Evolutionary conservation across 768 basidiomycete species (phyloP).

Genomic region (Mycena leptocephala): DNA sequence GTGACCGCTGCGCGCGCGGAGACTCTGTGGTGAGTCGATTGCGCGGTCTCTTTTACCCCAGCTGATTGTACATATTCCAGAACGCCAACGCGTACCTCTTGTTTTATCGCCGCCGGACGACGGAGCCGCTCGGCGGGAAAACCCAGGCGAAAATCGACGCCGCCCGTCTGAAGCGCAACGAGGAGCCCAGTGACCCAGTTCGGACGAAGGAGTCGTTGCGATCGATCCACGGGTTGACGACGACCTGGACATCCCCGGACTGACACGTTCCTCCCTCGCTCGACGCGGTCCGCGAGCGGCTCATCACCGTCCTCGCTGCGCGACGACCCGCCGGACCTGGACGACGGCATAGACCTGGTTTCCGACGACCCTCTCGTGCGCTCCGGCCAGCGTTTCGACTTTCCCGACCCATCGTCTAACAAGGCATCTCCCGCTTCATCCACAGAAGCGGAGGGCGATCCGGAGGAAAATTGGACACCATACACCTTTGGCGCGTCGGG

Average conservation of each 20-base stretch:
- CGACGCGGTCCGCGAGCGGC: conserved; percentile 2
- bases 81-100: conserved; percentile 96
- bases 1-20: conserved; percentile 75
- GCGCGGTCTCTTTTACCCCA: neutral
- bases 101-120: conserved; percentile 94
- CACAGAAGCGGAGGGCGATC: conserved; percentile 52
- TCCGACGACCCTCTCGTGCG: conserved; percentile 50
- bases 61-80: conserved; percentile 52
- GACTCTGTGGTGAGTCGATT: conserved; percentile 82
- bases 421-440: conserved; percentile 66
- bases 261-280: conserved; percentile 23
- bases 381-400: conserved; percentile 56
- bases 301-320: conserved; percentile 35
- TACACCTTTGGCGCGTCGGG: conserved; percentile 34
- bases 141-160: conserved; percentile 80
- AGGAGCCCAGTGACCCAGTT: conserved; percentile 28
- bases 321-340: conserved; percentile 67
- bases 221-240: conserved; percentile 18
- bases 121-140: conserved; percentile 86
- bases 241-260: conserved; percentile 26
- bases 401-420: conserved; percentile 63
- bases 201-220: neutral
- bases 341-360: conserved; percentile 57
- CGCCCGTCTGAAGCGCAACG: conserved; percentile 57
- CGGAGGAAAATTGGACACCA: neutral